Conservation (phyloP, 148 eudicot genomes). For the Arbutus unedo region DNA sequence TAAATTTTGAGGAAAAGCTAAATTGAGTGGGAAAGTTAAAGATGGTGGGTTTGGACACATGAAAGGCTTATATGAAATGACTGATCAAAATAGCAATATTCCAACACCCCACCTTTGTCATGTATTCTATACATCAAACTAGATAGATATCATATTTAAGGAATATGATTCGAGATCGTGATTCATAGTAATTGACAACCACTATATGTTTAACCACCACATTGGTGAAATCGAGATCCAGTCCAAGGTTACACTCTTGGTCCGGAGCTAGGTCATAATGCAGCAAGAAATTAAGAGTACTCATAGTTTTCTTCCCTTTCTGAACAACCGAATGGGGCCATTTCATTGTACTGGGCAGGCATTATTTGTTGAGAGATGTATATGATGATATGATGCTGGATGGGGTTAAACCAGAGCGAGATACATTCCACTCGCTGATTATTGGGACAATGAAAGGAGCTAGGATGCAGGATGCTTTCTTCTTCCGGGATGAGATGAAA, state of each 20-base stretch:
- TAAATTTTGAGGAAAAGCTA: background rate
- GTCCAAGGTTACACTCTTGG: too few species aligned
- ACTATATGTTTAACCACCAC: too few species aligned
- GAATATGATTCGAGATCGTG: too few species aligned
- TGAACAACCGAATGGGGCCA: background rate
- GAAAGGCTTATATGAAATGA: too few species aligned
- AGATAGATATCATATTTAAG: too few species aligned
- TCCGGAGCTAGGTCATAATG: too few species aligned
- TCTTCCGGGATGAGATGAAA: constrained; percentile 79
- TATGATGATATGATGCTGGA: constrained; percentile 97
- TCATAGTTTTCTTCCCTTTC: background rate
- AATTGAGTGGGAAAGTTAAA: background rate
- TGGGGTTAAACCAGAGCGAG: constrained; percentile 82
- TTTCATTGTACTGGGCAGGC: constrained; percentile 31
- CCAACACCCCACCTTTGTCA: too few species aligned
- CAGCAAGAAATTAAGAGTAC: background rate
- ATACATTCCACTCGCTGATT: constrained; percentile 73
- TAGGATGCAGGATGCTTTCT: constrained; percentile 78
- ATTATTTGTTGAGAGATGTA: constrained; percentile 78
- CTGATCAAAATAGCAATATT: too few species aligned
- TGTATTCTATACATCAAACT: too few species aligned
- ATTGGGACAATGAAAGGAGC: constrained; percentile 77
- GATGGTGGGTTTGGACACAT: too few species aligned
- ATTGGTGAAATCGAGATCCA: too few species aligned
- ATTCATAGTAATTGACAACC: too few species aligned